Percentiles rank a stretch among this genome's conserved stretches.
Conservation (phyloP, 768 basidiomycete genomes). For the Chalciporus piperatus region DNA sequence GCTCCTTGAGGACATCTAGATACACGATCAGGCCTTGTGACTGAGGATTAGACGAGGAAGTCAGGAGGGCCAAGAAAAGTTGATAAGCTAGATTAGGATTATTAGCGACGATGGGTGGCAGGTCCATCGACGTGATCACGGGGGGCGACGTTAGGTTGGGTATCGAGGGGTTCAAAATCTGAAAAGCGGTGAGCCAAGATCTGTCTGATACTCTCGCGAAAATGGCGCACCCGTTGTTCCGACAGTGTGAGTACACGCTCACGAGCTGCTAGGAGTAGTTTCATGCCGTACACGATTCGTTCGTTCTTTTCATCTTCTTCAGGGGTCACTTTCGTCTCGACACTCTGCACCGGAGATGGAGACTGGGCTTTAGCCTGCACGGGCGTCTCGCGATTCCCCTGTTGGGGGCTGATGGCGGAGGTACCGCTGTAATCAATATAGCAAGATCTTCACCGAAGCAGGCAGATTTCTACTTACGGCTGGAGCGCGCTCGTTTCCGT, state of each 20-base stretch:
- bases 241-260: conserved; percentile 70
- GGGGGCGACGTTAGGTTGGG: conserved; percentile 41
- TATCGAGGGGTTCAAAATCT: conserved; percentile 55
- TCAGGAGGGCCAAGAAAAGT: conserved; percentile 58
- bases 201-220: not conserved
- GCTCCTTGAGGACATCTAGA: conserved; percentile 58
- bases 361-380: conserved; percentile 1
- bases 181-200: conserved; percentile 1
- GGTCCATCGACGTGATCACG: conserved; percentile 65
- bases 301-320: conserved; percentile 60
- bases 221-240: conserved; percentile 60
- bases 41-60: conserved; percentile 31
- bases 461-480: conserved; percentile 34
- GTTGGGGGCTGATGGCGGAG: conserved; percentile 5
- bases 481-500: conserved; percentile 43
- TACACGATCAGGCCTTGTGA: conserved; percentile 44
- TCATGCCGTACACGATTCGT: conserved; percentile 59
- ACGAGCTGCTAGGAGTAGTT: conserved; percentile 64
- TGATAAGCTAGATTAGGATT: conserved; percentile 72
- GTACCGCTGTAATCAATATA: conserved; percentile 22
- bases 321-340: conserved; percentile 30
- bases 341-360: conserved; percentile 1
- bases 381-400: conserved; percentile 3
- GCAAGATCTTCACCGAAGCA: conserved; percentile 3
- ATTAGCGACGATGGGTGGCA: conserved; percentile 60